Evolutionary conservation across 2,329 filamentous ascomycete species (phyloP), one percentile per base, ranked within the genome.

Genomic region (Pseudogymnoascus sp.): DNA sequence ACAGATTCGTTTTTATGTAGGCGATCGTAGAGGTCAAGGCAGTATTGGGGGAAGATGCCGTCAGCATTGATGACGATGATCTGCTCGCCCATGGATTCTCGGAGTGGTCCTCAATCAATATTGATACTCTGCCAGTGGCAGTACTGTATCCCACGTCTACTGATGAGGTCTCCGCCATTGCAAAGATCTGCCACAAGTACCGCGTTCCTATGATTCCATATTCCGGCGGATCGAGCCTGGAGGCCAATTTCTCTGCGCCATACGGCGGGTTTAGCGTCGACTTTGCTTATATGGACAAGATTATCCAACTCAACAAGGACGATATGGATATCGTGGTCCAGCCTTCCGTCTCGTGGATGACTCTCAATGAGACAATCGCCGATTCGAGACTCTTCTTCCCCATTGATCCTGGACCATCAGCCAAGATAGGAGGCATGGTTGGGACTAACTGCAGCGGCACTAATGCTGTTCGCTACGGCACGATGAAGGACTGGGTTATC

Each of bases 241-340:
- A 97, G 73, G 92, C 89, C 11, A 94, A 96, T 72, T 96, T 96
- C 73, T 89, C 90, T 0, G 90, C 92, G 11, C 90, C 91, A 0
- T 88, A 87, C 70, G 92, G 92, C 10, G 92, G 92, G 10, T 84
- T 97, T 70, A 93, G 89, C 66, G 88, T 97, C 59, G 92, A 97
- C 71, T 97, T 97, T 72, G 84, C 85, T 0, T 84, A 84, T 69
- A 97, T 97, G 92, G 88, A 96, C 72, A 79, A 86, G 68, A 88
- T 96, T 26, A 68, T 97, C 31, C 79, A 86, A 60, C 79, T 96
- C 62, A 88, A 96, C 72, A 86, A 89, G 67, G 87, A 90, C 3
- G 92, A 96, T 72, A 91, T 96, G 89, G 92, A 97, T 68, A 81
- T 96, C 58, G 89, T 96, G 4, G 91, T 97, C 2, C 92, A 97